Percentiles rank a stretch among this genome's conserved stretches.
Conservation (phyloP, 1,284 basidiomycete species). For the Anthracocystis walkeri region DNA sequence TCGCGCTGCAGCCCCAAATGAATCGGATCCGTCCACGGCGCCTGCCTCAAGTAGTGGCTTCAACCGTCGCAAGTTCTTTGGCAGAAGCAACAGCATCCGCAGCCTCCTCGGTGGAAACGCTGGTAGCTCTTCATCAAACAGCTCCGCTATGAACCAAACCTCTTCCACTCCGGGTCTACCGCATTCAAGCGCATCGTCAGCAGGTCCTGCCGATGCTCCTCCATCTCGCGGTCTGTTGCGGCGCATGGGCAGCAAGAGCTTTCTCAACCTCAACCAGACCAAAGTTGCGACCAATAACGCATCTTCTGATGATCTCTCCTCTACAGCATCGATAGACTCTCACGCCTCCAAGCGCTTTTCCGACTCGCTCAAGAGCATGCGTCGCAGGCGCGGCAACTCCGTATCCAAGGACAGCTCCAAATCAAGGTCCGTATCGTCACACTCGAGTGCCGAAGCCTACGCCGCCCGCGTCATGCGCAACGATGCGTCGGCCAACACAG, state of each 20-base stretch:
- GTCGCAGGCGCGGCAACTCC: constrained; percentile 26
- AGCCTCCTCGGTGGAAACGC: constrained; percentile 23
- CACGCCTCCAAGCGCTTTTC: constrained; percentile 37
- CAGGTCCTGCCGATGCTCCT: constrained; percentile 2
- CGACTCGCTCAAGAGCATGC: constrained; percentile 39
- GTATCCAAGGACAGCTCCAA: constrained; percentile 22
- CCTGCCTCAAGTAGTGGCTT: constrained; percentile 9
- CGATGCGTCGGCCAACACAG: constrained; percentile 5
- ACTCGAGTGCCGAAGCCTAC: constrained; percentile 30
- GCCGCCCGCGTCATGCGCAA: constrained; percentile 15
- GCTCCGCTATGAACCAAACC: background rate
- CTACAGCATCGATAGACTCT: constrained; percentile 23
- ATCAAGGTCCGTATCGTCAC: constrained; percentile 24
- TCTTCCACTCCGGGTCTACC: background rate
- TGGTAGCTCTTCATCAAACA: constrained; percentile 3
- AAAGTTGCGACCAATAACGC: constrained; percentile 17
- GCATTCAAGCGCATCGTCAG: background rate
- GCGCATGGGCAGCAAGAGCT: constrained; percentile 49
- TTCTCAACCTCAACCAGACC: constrained; percentile 38
- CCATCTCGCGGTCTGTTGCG: constrained; percentile 35
- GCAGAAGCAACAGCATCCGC: constrained; percentile 49
- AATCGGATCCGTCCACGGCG: background rate
- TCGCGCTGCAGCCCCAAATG: background rate
- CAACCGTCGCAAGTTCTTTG: constrained; percentile 51
- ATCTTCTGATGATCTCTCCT: constrained; percentile 32